Conservation (phyloP, 257 asterid genomes). For the Plectranthus barbatus region DNA sequence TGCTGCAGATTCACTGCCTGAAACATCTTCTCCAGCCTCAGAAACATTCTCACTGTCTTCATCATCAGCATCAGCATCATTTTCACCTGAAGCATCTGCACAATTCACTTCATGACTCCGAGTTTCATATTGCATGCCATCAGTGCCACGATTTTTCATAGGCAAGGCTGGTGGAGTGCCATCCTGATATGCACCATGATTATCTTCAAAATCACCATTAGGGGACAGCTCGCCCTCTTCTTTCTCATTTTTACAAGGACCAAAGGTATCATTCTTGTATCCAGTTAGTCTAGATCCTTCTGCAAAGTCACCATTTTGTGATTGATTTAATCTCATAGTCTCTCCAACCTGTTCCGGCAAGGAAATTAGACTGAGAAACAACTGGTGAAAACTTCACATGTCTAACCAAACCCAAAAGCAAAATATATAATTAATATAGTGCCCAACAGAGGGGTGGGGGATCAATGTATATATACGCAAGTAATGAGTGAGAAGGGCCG, state of each 20-base stretch:
- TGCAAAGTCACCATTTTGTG: slow-evolving; percentile 42
- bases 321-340: slow-evolving; percentile 26
- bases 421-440: not conserved
- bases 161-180: slow-evolving; percentile 36
- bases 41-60: slow-evolving; percentile 77
- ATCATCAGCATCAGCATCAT: slow-evolving; percentile 62
- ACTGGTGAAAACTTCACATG: not conserved
- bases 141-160: slow-evolving; percentile 28
- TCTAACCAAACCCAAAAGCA: not conserved
- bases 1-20: slow-evolving; percentile 87
- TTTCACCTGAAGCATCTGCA: slow-evolving; percentile 54
- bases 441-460: not conserved
- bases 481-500: no score
- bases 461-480: no score
- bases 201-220: slow-evolving; percentile 68
- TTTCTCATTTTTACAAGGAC: slow-evolving; percentile 62
- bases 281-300: slow-evolving; percentile 43
- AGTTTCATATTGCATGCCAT: slow-evolving; percentile 37
- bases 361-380: not conserved
- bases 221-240: slow-evolving; percentile 91
- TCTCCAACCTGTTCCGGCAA: slow-evolving; percentile 36
- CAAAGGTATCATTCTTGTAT: slow-evolving; percentile 31
- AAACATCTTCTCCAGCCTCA: slow-evolving; percentile 69
- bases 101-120: slow-evolving; percentile 38
- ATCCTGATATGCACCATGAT: slow-evolving; percentile 49